Evolutionary conservation across 352 stramenopile species (phyloP), one percentile per base, ranked within the genome.

Genomic region (Peronospora tabacina): DNA sequence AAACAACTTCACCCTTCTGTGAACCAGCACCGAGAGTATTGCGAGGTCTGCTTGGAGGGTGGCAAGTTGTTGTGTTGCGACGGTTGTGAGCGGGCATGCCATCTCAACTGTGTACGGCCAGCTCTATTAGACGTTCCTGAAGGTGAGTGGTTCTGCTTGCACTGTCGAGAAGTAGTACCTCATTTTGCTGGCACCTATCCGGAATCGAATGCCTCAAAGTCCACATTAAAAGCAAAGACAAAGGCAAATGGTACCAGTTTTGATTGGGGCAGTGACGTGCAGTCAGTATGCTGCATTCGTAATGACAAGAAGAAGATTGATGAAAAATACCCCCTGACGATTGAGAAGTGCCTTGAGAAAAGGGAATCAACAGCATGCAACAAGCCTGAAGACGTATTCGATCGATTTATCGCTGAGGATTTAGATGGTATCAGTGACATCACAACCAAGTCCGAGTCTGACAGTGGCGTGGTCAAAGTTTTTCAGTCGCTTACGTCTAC

Each of bases 1-100:
- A 40, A 36, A 42, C 47, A n/a, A 44, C 29, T 49, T 37, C 49
- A 34, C 33, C 54, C 16, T 57, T 33, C n/a, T 58, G 44, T 63
- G 12, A 75, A 86, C 40, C 78, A 80, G 42, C 73, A 89, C 61
- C 72, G 82, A 46, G 75, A 87, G 55, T 71, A 76, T 56, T 89
- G 78, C 41, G 75, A 82, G 55, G 51, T 81, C 19, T 89, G 78
- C 53, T 77, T 71, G 36, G 85, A 75, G 11, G 76, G 68, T 13
- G 76, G 78, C 45, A 72, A 86, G 44, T 39, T 90, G 34, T 56
- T 90, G 20, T 87, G 75, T 47, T 90, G 78, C 28, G 78, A 90
- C 40, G 78, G 78, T 39, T 90, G 78, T 52, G 70, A 82, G 47
- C 75, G 78, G 39, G 75, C 78, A 13, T 90, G 77, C 41, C 78